Evolutionary conservation across 2,329 filamentous ascomycete genomes (phyloP), one percentile per base, ranked within the genome.

Genomic region (Trichophyton rubrum): DNA sequence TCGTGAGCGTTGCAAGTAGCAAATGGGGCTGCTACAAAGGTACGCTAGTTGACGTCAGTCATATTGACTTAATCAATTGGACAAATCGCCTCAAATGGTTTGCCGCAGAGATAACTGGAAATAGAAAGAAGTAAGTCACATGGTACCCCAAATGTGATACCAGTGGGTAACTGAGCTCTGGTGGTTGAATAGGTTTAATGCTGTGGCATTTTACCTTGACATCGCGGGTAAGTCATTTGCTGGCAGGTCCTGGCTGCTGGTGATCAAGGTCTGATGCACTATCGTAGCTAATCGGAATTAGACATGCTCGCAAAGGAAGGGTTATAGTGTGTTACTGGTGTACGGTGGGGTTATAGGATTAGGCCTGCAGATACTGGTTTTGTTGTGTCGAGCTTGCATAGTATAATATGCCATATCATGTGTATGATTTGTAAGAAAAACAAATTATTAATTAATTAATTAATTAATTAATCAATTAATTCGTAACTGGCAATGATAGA

Each of bases 301-400:
- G 74, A 88, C 67, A 89, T 88, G 85, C 74, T 89, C 57, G 84
- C 86, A 1, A 86, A 85, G 66, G 85, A 89, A 68, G 84, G 82
- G 1, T 66, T 77, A 15, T 77, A 57, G 11, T 33, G 27, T 11
- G 45, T 24, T 13, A 24, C 30, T n/a, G 27, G 27, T 13, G 2
- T 51, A 51, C 3, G n/a, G 8, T 8, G n/a, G 27, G n/a, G 13
- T 35, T 35, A 27, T 7, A 17, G 13, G 20, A 51, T 30, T 24
- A 22, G 24, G 2, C 9, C 5, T 47, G 9, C 3, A 8, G 11
- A 20, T 11, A 35, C 20, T 47, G n/a, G 43, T 24, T 47, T 47
- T 3, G 27, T 47, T 3, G 27, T 47, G 43, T 43, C 11, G 33
- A 38, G 11, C 33, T 38, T 38, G 33, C 33, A 38, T 38, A 38